Percentiles rank a stretch among this genome's conserved stretches.
These are phyloP conservation scores for Phaffia tasmanica DNA, from an alignment of 768 basidiomycete genomes.

Conservation along the genomic window DNA sequence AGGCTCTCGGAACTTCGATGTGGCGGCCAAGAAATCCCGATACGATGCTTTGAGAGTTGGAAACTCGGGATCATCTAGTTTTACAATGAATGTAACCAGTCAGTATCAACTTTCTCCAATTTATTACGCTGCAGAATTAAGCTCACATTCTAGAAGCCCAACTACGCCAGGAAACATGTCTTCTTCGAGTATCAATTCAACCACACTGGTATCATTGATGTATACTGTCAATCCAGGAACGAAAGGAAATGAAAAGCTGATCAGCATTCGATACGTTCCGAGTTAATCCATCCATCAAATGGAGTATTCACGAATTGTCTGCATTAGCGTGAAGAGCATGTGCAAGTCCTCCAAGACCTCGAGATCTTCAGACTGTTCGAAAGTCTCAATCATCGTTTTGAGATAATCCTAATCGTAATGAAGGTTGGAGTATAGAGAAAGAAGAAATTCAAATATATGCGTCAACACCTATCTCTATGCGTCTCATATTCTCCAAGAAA, in stretches of 20 bases:
- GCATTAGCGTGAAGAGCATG: conserved; percentile 80
- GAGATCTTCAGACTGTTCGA: conserved; percentile 81
- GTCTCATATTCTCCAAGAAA: conserved; percentile 13
- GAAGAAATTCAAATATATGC: conserved; percentile 12
- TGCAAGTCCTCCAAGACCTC: conserved; percentile 85
- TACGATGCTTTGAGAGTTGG: conserved; percentile 94
- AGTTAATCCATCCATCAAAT: background rate
- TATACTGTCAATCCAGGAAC: conserved; percentile 49
- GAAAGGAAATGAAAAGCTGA: conserved; percentile 2
- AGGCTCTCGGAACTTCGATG: conserved; percentile 78
- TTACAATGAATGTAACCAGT: no score
- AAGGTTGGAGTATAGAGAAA: background rate
- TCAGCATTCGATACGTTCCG: background rate
- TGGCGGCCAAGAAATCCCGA: conserved; percentile 76
- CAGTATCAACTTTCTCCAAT: conserved; percentile 10
- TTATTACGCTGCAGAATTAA: conserved; percentile 25
- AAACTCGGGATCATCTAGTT: conserved; percentile 87
- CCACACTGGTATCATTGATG: conserved; percentile 86
- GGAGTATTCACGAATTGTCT: conserved; percentile 66
- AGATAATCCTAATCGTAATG: conserved; percentile 59
- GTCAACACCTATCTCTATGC: conserved; percentile 3
- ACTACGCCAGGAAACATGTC: conserved; percentile 84
- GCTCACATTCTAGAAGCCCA: conserved; percentile 91
- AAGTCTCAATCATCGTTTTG: conserved; percentile 68
- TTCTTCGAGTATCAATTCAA: conserved; percentile 89